Base-by-base conservation (phyloP, 371 early-diverging fungal genomes). In the Mucor piriformis region DNA sequence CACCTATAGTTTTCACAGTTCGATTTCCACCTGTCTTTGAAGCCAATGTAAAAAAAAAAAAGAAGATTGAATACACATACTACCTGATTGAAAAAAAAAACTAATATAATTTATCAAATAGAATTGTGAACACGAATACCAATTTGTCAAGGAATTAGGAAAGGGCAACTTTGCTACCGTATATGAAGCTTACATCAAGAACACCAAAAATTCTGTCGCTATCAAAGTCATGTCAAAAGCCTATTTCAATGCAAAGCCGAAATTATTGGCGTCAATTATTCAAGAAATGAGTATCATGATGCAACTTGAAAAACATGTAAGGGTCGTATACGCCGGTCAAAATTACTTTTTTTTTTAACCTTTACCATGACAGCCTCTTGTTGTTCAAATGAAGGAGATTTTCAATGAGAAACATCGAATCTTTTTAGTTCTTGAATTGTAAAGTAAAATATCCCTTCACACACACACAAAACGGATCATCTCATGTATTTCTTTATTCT, bases 261-360 rank as follows among this genome's bases (percentile, higher is more conserved):
- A 84, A 65, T 70, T 84, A 43, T 64, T 84, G 13, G 64, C 80
- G 54, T 88, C 88, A 49, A 69, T 91, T 8, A 74, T 83, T 13
- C 74, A 83, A 20, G 95, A 94, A 61, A 85, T 90, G 38, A 69
- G 82, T 3, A 87, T 92, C 33, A 70, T 92, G 58, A 89, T 88
- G 82, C 77, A 83, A 0, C 70, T 94, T 16, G 72, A 84, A 20
- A 54, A 59, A 12, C 92, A 93, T 57, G 90, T 86, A 82, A 63
- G 81, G 61, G 0, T 12, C 20, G 15, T 21, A n/a, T n/a, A n/a
- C n/a, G n/a, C n/a, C n/a, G n/a, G n/a, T n/a, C n/a, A n/a, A n/a
- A n/a, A n/a, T 23, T 35, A 13, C 16, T 43, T 32, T 3, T 23
- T 7, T 23, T 43, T 20, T 21, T 40, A 35, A 18, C 47, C n/a